phyloP scores from a whole-genome alignment of 1,284 basidiomycete genomes.

The Thelephora terrestris region DNA sequence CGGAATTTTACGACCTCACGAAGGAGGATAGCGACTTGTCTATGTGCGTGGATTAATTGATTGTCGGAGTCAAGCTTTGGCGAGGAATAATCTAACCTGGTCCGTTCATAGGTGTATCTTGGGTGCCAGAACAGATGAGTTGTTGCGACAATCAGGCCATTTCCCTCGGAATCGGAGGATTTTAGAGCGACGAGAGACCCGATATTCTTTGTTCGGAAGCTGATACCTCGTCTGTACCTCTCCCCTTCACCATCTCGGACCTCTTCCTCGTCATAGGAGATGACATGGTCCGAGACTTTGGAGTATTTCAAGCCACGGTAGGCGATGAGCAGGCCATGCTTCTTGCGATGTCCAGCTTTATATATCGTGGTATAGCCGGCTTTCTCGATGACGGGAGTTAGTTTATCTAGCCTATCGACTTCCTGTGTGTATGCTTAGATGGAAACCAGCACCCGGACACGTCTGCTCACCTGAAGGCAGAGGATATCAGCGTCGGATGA shows the following conservation, averaged over 20 bases:
- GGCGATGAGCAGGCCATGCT: constrained; percentile 77
- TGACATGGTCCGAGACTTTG: constrained; percentile 31
- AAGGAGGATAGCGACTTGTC: constrained; percentile 62
- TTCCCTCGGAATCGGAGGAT: constrained; percentile 25
- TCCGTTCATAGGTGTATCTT: constrained; percentile 79
- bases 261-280: constrained; percentile 63
- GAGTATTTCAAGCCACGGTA: constrained; percentile 48
- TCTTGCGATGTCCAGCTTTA: constrained; percentile 60
- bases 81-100: constrained; percentile 35
- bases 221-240: constrained; percentile 40
- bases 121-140: constrained; percentile 95
- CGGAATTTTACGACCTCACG: constrained; percentile 58
- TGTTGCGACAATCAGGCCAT: constrained; percentile 67
- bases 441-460: background rate
- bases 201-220: constrained; percentile 77
- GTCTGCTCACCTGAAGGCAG: constrained; percentile 62
- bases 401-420: constrained; percentile 63
- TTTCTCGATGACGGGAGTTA: constrained; percentile 46
- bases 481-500: constrained; percentile 64
- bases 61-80: background rate
- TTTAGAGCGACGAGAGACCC: constrained; percentile 64
- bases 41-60: constrained; percentile 20
- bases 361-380: constrained; percentile 54
- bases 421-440: constrained; percentile 35
- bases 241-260: constrained; percentile 29